Percentiles rank a stretch among this genome's conserved stretches.
phyloP scores from a whole-genome alignment of 2,329 filamentous ascomycete species.

The Pseudocercospora eumusae region DNA sequence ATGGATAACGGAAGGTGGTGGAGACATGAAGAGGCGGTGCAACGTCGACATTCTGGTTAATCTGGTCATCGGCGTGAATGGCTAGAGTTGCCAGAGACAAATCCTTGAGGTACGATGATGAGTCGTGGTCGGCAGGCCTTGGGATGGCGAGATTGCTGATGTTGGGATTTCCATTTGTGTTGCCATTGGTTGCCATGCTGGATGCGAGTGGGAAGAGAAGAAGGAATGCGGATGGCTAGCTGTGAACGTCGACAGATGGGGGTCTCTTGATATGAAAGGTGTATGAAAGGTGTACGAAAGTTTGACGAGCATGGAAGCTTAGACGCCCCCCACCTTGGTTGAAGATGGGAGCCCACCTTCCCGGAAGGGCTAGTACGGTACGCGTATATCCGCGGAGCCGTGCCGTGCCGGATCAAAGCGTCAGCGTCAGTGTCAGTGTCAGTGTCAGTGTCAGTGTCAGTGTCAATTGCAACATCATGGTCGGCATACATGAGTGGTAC shows the following conservation, averaged over 20 bases:
- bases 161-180: constrained; percentile 29
- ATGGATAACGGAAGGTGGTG: constrained; percentile 82
- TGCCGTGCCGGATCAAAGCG: background rate
- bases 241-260: constrained; percentile 4
- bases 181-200: constrained; percentile 18
- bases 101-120: constrained; percentile 12
- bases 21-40: constrained; percentile 88
- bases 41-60: constrained; percentile 61
- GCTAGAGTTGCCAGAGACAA: constrained; percentile 38
- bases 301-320: background rate
- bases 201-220: background rate
- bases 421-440: too few species aligned
- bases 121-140: constrained; percentile 15
- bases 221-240: background rate
- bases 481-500: background rate
- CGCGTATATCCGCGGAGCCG: background rate
- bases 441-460: too few species aligned
- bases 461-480: background rate
- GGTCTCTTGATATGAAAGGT: constrained; percentile 9
- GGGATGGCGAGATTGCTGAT: constrained; percentile 21
- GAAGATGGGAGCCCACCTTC: background rate
- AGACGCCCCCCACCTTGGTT: background rate
- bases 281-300: background rate
- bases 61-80: constrained; percentile 41
- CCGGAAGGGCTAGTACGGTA: background rate